Evolutionary conservation across 2,329 filamentous ascomycete genomes (phyloP).

Genomic region (Xylaria sp.): DNA sequence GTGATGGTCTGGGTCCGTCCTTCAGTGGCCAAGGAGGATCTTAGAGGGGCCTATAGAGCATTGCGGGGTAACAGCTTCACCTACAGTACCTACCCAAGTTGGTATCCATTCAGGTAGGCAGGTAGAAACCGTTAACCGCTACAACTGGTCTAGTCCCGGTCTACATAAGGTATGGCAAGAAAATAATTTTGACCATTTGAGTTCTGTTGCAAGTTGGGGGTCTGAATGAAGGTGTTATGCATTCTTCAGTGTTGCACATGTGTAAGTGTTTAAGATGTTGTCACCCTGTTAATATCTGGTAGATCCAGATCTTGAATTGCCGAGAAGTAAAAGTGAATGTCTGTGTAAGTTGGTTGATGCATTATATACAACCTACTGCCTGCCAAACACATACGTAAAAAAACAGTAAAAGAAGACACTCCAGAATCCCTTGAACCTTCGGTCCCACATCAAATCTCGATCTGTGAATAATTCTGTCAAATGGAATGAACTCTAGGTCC

Average conservation of each 20-base stretch:
- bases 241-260: no score
- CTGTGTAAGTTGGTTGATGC: not conserved
- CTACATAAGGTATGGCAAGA: constrained; percentile 7
- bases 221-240: no score
- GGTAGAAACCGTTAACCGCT: not conserved
- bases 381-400: no score
- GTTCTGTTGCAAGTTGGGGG: not conserved
- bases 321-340: not conserved
- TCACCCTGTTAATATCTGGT: not conserved
- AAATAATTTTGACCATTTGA: not conserved
- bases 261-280: no score
- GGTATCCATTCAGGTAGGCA: no score
- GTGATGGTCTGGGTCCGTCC: not conserved
- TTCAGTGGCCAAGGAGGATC: not conserved
- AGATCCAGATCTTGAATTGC: not conserved
- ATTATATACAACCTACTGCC: no score
- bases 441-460: not conserved
- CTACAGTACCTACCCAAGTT: not conserved
- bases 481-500: not conserved
- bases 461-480: not conserved
- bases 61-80: constrained; percentile 24
- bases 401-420: no score
- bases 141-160: not conserved
- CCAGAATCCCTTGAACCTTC: no score
- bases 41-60: not conserved